These are phyloP conservation scores for Agaricus blazei DNA, from an alignment of 768 basidiomycete species.

Conservation along the genomic window DNA sequence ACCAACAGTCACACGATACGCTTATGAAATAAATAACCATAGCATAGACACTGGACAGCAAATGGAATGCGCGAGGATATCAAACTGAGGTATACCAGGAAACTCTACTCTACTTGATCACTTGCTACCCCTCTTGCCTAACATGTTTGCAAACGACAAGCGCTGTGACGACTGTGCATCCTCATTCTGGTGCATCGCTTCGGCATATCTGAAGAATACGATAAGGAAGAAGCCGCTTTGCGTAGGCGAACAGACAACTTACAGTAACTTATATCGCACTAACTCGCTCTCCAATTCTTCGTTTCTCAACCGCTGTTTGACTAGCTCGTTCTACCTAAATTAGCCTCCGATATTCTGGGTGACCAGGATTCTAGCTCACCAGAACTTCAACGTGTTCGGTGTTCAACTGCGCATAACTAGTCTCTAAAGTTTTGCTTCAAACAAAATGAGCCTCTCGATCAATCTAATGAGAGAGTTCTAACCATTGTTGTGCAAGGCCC, in stretches of 20 bases:
- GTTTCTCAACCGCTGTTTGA: slow-evolving; percentile 80
- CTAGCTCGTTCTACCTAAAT: slow-evolving; percentile 74
- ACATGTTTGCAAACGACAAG: slow-evolving; percentile 46
- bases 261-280: slow-evolving; percentile 92
- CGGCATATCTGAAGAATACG: slow-evolving; percentile 42
- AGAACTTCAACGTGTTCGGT: slow-evolving; percentile 76
- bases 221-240: not conserved
- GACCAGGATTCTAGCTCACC: slow-evolving; percentile 32
- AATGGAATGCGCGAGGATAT: not conserved
- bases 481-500: slow-evolving; percentile 74
- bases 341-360: not conserved
- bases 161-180: slow-evolving; percentile 66
- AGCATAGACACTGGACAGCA: not conserved
- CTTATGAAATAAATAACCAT: not conserved
- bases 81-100: not conserved
- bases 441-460: slow-evolving; percentile 4
- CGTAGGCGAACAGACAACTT: slow-evolving; percentile 22
- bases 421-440: slow-evolving; percentile 74
- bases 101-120: slow-evolving; percentile 7
- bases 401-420: slow-evolving; percentile 72
- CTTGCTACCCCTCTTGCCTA: slow-evolving; percentile 36
- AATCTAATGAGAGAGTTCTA: slow-evolving; percentile 23
- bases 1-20: not conserved
- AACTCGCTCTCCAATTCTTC: slow-evolving; percentile 94
- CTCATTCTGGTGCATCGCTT: slow-evolving; percentile 74